phyloP scores from a whole-genome alignment of 176 grass and related monocot genomes.

The Juncus inflexus region DNA sequence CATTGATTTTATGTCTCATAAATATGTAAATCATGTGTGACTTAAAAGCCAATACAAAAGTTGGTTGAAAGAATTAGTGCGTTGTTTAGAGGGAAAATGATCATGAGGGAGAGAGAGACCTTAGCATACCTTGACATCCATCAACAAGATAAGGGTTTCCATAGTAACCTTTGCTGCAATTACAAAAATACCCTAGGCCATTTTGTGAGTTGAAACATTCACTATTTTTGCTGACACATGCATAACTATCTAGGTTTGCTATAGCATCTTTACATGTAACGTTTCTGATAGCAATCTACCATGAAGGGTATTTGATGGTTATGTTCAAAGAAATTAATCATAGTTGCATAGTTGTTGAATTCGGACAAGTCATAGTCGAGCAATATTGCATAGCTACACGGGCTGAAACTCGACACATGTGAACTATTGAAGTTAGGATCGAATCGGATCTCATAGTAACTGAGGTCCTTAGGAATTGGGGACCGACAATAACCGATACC shows the following conservation, averaged over 20 bases:
- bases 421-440: slow-evolving; percentile 2
- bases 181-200: slow-evolving; percentile 30
- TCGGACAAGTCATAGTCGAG: neutral
- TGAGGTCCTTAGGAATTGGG: slow-evolving; percentile 4
- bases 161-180: neutral
- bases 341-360: slow-evolving; percentile 2
- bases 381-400: slow-evolving; percentile 16
- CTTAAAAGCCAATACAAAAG: neutral
- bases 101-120: too few species aligned
- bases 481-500: slow-evolving; percentile 9
- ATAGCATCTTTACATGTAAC: neutral
- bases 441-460: neutral
- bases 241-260: neutral
- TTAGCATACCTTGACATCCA: slow-evolving; percentile 11
- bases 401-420: neutral
- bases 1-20: too few species aligned
- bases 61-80: neutral
- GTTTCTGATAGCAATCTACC: neutral
- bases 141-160: slow-evolving; percentile 46
- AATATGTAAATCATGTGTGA: too few species aligned
- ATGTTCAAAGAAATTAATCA: neutral
- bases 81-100: too few species aligned
- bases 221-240: slow-evolving; percentile 19
- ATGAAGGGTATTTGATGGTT: neutral
- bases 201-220: neutral